Evolutionary conservation across 805 yeast species (phyloP).

Genomic region (Lipomyces japonicus): DNA sequence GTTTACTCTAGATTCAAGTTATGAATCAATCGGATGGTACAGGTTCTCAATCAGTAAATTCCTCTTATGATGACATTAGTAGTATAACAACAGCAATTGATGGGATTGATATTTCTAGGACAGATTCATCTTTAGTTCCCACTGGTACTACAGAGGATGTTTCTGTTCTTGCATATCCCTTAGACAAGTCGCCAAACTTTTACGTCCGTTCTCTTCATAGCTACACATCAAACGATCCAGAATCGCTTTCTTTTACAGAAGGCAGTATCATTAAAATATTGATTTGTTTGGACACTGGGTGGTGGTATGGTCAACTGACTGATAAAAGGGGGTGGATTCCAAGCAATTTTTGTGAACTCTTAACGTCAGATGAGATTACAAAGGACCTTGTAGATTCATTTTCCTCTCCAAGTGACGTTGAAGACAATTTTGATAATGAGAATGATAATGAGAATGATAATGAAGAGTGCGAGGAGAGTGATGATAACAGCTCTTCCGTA

Average conservation of each 20-base stretch:
- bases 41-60: no score
- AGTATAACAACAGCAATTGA: no score
- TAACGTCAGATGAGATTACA: constrained; percentile 11
- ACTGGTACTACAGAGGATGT: no score
- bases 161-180: background rate
- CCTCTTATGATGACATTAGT: no score
- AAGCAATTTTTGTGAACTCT: constrained; percentile 47
- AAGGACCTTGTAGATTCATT: constrained; percentile 3
- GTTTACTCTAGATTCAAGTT: no score
- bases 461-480: constrained; percentile 1
- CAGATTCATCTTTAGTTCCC: no score
- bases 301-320: constrained; percentile 45
- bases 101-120: no score
- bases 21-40: no score
- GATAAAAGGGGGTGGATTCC: constrained; percentile 46
- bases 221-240: constrained; percentile 69
- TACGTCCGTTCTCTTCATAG: constrained; percentile 80
- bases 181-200: constrained; percentile 11
- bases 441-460: background rate
- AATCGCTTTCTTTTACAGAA: constrained; percentile 38
- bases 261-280: constrained; percentile 41
- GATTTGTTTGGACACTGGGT: constrained; percentile 41
- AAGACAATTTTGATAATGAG: background rate
- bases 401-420: background rate
- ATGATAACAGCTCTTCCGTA: background rate